Evolutionary conservation across 225 moss, liverwort and hornwort genomes (phyloP).

Genomic region (Pseudisothecium myosuroides): DNA sequence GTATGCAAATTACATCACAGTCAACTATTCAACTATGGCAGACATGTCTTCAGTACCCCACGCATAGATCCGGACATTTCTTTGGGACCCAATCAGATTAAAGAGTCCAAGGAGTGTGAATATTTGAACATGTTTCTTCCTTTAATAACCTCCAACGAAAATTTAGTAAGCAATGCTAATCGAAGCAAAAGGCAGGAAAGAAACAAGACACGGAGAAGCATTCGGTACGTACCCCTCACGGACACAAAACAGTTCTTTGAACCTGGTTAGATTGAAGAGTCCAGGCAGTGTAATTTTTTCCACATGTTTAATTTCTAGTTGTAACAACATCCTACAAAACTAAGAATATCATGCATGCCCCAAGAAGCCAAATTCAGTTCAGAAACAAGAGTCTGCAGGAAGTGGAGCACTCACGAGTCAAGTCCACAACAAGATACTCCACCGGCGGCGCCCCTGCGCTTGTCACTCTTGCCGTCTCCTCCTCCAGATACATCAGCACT

Average conservation of each 20-base stretch:
- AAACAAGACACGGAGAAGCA: neutral
- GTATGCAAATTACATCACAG: neutral
- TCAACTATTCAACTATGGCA: too few species aligned
- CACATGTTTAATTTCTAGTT: neutral
- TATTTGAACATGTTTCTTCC: neutral
- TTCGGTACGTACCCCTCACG: neutral
- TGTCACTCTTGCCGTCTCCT: neutral
- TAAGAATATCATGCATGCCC: neutral
- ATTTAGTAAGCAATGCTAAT: neutral
- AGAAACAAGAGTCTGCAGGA: neutral
- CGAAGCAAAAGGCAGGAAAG: neutral
- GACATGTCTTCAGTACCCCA: neutral
- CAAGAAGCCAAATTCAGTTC: neutral
- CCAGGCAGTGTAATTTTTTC: neutral
- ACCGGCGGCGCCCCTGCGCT: neutral
- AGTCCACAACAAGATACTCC: slow-evolving; percentile 43
- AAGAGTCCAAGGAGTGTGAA: neutral
- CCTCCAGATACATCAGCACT: slow-evolving; percentile 32
- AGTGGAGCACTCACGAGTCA: slow-evolving; percentile 30
- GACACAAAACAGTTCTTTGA: neutral
- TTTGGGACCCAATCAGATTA: neutral
- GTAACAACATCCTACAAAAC: neutral
- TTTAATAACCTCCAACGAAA: neutral
- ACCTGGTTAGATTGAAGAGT: neutral
- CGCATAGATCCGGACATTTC: too few species aligned